phyloP scores from a whole-genome alignment of 2,329 filamentous ascomycete species.

The Sphaceloma murrayae region DNA sequence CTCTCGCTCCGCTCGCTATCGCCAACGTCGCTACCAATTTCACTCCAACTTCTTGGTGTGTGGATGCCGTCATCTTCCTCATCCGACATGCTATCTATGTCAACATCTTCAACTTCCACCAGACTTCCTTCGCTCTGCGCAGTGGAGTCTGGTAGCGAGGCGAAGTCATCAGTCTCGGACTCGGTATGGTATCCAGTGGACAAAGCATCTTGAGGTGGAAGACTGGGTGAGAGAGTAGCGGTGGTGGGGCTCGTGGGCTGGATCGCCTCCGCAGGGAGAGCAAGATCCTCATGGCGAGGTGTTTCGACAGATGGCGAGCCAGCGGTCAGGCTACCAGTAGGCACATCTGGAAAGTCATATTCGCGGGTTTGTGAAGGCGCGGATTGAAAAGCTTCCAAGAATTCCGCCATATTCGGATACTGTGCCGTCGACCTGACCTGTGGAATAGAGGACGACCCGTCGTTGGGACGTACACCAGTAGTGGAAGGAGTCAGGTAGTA shows the following conservation, averaged over 20 bases:
- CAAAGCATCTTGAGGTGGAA: conserved; percentile 20
- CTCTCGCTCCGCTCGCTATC: conserved; percentile 25
- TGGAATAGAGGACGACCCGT: too few relatives aligned
- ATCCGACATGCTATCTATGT: conserved; percentile 26
- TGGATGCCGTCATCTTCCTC: conserved; percentile 28
- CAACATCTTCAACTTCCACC: conserved; percentile 28
- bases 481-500: conserved; percentile 11
- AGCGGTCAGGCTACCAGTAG: neutral
- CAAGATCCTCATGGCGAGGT: neutral
- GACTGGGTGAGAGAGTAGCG: conserved; percentile 21
- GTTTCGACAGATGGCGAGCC: neutral
- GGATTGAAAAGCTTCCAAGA: conserved; percentile 23
- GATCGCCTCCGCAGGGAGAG: neutral
- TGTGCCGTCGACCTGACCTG: neutral
- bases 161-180: conserved; percentile 22
- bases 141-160: conserved; percentile 2
- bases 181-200: conserved; percentile 25
- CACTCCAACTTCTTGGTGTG: conserved; percentile 31
- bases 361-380: conserved; percentile 20
- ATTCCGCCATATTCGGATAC: conserved; percentile 1
- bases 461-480: too few relatives aligned
- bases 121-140: conserved; percentile 23
- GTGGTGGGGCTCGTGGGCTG: conserved; percentile 12
- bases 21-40: conserved; percentile 29
- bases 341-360: conserved; percentile 14